Base-by-base conservation (phyloP, 202 grass and related monocot genomes). In the Brachypodium distachyon region DNA sequence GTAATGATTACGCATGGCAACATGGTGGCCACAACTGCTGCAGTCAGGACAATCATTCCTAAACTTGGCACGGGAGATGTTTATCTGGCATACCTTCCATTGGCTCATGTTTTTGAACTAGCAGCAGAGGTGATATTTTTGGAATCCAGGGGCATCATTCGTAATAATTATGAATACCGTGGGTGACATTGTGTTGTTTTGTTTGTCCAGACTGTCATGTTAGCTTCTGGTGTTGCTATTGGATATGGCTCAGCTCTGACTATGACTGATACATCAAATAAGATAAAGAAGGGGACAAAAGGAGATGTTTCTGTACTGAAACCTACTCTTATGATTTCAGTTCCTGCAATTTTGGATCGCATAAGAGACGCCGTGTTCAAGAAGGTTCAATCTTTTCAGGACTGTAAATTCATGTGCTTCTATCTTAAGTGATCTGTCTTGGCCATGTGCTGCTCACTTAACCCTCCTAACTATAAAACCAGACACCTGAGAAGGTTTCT, bases 1-100 rank as follows among this genome's bases (percentile, higher is more conserved):
- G 93, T 97, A 16, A 97, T 97, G 87, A 97, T 97, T 71, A 84
- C 87, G 25, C 93, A 97, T 88, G 85, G 90, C 34, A 97, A 97
- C 40, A 84, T 93, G 82, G 85, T 97, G 74, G 85, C 93, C 18
- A 90, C 81, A 42, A 80, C 82, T 59, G 88, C 93, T 70, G 90
- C 85, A 63, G 87, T 97, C 43, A 88, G 74, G 85, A 91, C 90
- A 71, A 87, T 93, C 27, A 46, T 97, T 59, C 90, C 90, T 57
- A 84, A 88, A 17, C 67, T 97, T 72, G 93, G 90, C 51, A 78
- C 40, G 0, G 77, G 78, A 6, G 93, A 97, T 86, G 77, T 88
- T 53, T 93, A 97, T 80, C 42, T 97, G 64, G 80, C 85, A 25
- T 97, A 97, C 84, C 81, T 93, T 71, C 93, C 93, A 17, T 77